A percentile compares a stretch with the other conserved stretches of the same genome.
phyloP scores from a whole-genome alignment of 2,329 filamentous ascomycete genomes.

The Verticillium isaacii region DNA sequence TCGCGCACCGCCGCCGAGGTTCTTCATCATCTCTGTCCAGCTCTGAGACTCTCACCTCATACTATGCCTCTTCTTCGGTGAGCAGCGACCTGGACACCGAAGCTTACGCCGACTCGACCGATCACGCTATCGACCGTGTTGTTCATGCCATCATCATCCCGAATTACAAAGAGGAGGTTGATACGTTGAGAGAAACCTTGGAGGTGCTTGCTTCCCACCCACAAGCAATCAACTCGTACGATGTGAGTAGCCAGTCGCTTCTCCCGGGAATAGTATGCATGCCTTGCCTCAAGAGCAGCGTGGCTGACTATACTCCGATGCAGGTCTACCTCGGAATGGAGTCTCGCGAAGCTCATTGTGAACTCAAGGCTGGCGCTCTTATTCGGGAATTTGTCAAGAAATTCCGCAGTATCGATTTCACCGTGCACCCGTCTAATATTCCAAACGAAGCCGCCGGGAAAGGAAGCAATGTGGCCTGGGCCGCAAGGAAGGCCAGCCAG shows the following conservation, averaged over 20 bases:
- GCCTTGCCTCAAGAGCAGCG: not conserved
- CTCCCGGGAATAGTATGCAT: not conserved
- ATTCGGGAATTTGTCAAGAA: conserved; percentile 59
- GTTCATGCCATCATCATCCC: conserved; percentile 66
- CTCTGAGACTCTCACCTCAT: conserved; percentile 47
- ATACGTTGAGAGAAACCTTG: conserved; percentile 63
- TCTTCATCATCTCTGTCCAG: conserved; percentile 53
- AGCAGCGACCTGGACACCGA: conserved; percentile 46
- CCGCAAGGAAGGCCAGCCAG: conserved; percentile 59
- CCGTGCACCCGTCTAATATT: conserved; percentile 61
- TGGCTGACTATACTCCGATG: conserved; percentile 5
- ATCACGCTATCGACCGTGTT: conserved; percentile 36
- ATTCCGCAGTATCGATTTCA: conserved; percentile 64
- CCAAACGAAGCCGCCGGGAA: conserved; percentile 67
- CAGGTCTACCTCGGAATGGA: conserved; percentile 73
- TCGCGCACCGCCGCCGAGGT: conserved; percentile 41
- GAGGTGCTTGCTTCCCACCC: conserved; percentile 65
- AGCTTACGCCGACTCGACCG: conserved; percentile 38
- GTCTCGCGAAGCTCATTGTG: conserved; percentile 56
- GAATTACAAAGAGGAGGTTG: conserved; percentile 70
- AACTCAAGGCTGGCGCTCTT: conserved; percentile 57
- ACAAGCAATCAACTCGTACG: conserved; percentile 58
- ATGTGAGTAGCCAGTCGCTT: conserved; percentile 47
- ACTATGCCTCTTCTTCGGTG: conserved; percentile 40
- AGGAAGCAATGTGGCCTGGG: conserved; percentile 70